Evolutionary conservation across 1,284 basidiomycete species (phyloP), one percentile per base, ranked within the genome.

Genomic region (Ceratorhiza oryzae-sativae): DNA sequence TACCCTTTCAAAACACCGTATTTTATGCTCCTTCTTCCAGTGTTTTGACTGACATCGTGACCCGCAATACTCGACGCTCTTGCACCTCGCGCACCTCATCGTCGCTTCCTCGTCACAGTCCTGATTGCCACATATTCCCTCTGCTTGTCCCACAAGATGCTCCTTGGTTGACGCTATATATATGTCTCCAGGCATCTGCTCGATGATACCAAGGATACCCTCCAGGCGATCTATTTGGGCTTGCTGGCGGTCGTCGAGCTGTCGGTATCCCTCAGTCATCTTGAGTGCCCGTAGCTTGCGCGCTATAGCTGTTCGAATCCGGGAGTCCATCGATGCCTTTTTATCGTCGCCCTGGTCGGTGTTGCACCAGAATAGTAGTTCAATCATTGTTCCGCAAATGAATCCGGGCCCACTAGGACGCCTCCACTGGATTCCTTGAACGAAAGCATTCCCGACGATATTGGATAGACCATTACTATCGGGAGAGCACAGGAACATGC

Each of bases 281-380:
- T 55, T 68, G 27, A 68, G n/a, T 13, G 51, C 34, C 39, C 30
- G 34, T 12, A 25, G 55, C 25, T 68, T 68, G 10, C 36, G 34
- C 36, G 20, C 32, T 1, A 68, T 49, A 6, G n/a, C 30, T 56
- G 32, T 68, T 23, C 63, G 63, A 18, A 56, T 42, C 6, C 20
- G 9, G 8, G 49, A 32, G 63, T 68, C 63, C 63, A 68, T 68
- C 0, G 49, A 41, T 10, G 30, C 39, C n/a, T 68, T 68, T 39
- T 55, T 55, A 25, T 68, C 63, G 39, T 68, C 63, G 23, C 63
- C 63, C 20, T 55, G 48, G 18, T 39, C 27, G 32, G 51, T 39
- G 34, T 68, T n/a, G 36, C 51, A 55, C 63, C 63, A 68, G 36
- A 68, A 55, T 39, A 68, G 25, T 9, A 68, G 30, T n/a, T 68